Evolutionary conservation across 768 basidiomycete genomes (phyloP).

Genomic region (Trametes cinnabarina): DNA sequence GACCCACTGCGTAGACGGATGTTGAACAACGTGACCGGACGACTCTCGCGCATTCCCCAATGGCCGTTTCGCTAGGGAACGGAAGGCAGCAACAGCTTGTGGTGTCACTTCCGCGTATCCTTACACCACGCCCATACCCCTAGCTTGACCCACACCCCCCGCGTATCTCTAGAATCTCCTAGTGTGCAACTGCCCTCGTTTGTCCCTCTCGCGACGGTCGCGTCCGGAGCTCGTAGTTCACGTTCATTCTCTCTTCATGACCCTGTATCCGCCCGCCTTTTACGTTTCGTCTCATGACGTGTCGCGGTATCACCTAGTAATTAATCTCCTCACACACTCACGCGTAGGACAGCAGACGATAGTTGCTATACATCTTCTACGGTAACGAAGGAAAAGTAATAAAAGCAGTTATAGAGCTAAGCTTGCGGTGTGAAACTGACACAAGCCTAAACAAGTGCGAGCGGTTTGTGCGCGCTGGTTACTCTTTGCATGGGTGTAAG

Average conservation of each 20-base stretch:
- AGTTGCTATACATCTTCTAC: slow-evolving; percentile 16
- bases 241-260: slow-evolving; percentile 18
- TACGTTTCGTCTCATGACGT: slow-evolving; percentile 9
- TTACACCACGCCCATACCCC: slow-evolving; percentile 15
- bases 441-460: too few species aligned
- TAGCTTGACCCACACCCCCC: slow-evolving; percentile 9
- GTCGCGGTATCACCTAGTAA: slow-evolving; percentile 10
- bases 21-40: slow-evolving; percentile 2
- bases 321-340: slow-evolving; percentile 5
- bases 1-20: slow-evolving; percentile 38
- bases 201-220: slow-evolving; percentile 8
- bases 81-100: slow-evolving; percentile 16
- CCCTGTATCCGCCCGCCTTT: slow-evolving; percentile 9
- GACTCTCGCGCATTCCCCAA: background rate
- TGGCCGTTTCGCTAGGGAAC: slow-evolving; percentile 2
- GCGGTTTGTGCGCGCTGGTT: too few species aligned
- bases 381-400: slow-evolving; percentile 18
- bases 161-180: slow-evolving; percentile 12
- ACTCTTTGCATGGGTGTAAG: too few species aligned
- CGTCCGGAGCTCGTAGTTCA: slow-evolving; percentile 14
- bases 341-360: slow-evolving; percentile 18
- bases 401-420: slow-evolving; percentile 13
- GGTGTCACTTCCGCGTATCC: slow-evolving; percentile 17
- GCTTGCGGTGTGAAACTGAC: background rate
- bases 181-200: slow-evolving; percentile 17